A percentile compares a stretch with the other conserved stretches of the same genome.
Evolutionary conservation across 495 filamentous ascomycete species (phyloP).

Genomic region (Xylona heveae): DNA sequence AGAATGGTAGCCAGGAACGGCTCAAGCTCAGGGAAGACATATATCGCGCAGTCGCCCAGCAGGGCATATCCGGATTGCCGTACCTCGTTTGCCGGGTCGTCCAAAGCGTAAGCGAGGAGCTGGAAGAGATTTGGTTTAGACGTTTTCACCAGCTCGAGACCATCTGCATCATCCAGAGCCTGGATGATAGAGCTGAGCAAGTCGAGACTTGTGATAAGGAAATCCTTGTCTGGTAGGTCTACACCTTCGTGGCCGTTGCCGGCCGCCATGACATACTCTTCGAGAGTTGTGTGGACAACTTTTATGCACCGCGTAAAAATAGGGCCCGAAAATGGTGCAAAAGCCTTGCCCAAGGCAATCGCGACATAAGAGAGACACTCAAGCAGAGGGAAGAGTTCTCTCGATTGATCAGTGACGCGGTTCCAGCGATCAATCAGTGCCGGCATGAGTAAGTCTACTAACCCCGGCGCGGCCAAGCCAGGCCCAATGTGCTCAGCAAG

Average conservation of each 20-base stretch:
- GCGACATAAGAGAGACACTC: conserved; percentile 93
- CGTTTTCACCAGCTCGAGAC: conserved; percentile 47
- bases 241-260: conserved; percentile 36
- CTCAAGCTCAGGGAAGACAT: conserved; percentile 69
- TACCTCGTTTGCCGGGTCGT: conserved; percentile 78
- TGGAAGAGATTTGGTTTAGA: conserved; percentile 76
- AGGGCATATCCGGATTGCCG: conserved; percentile 92
- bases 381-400: conserved; percentile 82
- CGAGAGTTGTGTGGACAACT: conserved; percentile 79
- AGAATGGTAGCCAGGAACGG: conserved; percentile 49
- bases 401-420: conserved; percentile 67
- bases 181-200: conserved; percentile 88
- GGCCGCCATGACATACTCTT: conserved; percentile 47
- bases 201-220: conserved; percentile 88
- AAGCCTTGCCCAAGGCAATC: conserved; percentile 61
- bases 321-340: conserved; percentile 61
- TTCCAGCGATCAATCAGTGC: conserved; percentile 81
- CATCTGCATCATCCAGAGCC: conserved; percentile 56
- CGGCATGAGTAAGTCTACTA: conserved; percentile 80
- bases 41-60: conserved; percentile 90
- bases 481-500: conserved; percentile 79
- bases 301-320: conserved; percentile 72
- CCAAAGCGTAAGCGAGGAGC: conserved; percentile 77
- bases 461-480: conserved; percentile 51
- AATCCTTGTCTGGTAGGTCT: conserved; percentile 88